Conservation (phyloP, 371 early-diverging fungal genomes). For the Mortierella sp. region DNA sequence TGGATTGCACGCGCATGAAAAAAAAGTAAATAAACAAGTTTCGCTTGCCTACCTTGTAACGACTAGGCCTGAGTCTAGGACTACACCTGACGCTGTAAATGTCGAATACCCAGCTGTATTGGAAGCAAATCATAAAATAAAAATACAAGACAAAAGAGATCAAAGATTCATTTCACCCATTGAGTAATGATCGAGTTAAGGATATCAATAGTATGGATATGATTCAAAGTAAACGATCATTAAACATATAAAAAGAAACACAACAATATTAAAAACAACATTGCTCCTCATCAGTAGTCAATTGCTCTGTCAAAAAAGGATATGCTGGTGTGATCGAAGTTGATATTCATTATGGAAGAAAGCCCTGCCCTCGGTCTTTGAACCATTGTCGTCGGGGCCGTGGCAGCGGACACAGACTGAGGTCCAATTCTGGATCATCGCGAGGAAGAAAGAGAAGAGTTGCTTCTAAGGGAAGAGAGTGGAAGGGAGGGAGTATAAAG, state of each 20-base stretch:
- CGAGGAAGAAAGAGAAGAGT: not conserved
- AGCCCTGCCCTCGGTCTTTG: constrained; percentile 55
- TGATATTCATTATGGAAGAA: constrained; percentile 59
- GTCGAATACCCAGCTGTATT: constrained; percentile 56
- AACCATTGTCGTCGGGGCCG: constrained; percentile 47
- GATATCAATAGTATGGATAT: constrained; percentile 11
- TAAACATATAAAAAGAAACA: not conserved
- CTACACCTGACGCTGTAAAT: constrained; percentile 54
- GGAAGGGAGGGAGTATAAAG: not conserved
- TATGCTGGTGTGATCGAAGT: constrained; percentile 19
- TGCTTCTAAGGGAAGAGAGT: not conserved
- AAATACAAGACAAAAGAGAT: constrained; percentile 7
- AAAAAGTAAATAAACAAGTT: constrained; percentile 6
- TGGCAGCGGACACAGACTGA: constrained; percentile 57
- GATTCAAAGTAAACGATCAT: constrained; percentile 1
- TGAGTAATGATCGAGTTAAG: constrained; percentile 35
- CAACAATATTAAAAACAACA: not conserved
- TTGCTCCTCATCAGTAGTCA: not conserved
- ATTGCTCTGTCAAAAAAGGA: not conserved
- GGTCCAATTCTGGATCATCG: constrained; percentile 58
- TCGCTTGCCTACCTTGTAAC: constrained; percentile 40
- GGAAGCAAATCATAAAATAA: constrained; percentile 5
- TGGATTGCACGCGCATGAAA: constrained; percentile 5
- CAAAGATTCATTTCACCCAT: not conserved
- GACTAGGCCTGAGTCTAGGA: constrained; percentile 42